Evolutionary conservation across 352 stramenopile species (phyloP).

Genomic region (Phytophthora megakarya): DNA sequence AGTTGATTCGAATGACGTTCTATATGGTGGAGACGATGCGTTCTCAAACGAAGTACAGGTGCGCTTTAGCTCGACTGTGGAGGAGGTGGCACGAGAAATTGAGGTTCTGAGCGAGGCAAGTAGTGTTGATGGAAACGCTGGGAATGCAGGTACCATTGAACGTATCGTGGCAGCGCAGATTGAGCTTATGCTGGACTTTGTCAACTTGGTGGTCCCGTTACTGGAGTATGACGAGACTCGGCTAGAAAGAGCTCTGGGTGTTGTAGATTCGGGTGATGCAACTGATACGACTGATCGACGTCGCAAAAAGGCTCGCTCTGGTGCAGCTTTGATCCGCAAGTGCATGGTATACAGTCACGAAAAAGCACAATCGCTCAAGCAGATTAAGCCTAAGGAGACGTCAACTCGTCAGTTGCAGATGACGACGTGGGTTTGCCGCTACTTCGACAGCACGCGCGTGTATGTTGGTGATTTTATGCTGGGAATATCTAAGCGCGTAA

Average conservation of each 20-base stretch:
- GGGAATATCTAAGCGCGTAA: slow-evolving; percentile 23
- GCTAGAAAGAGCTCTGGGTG: background rate
- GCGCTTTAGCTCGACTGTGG: slow-evolving; percentile 55
- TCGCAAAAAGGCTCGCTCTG: slow-evolving; percentile 38
- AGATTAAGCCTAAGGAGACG: slow-evolving; percentile 8
- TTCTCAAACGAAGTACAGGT: slow-evolving; percentile 60
- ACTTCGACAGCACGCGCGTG: slow-evolving; percentile 34
- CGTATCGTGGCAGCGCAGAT: slow-evolving; percentile 34
- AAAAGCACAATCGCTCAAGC: slow-evolving; percentile 27
- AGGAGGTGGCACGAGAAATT: slow-evolving; percentile 56
- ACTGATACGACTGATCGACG: slow-evolving; percentile 6
- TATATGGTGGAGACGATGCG: slow-evolving; percentile 69
- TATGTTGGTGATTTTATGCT: slow-evolving; percentile 34
- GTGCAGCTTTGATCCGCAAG: slow-evolving; percentile 47
- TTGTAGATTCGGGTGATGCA: slow-evolving; percentile 10
- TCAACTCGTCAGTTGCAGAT: slow-evolving; percentile 16
- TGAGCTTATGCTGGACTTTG: slow-evolving; percentile 68
- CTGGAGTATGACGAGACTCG: slow-evolving; percentile 41
- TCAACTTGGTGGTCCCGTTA: slow-evolving; percentile 50
- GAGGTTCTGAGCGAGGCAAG: slow-evolving; percentile 31
- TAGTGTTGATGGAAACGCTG: slow-evolving; percentile 1
- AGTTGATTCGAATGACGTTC: slow-evolving; percentile 85
- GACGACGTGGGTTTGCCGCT: slow-evolving; percentile 24
- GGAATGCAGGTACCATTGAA: background rate
- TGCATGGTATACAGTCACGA: slow-evolving; percentile 42